Evolutionary conservation across 73 alveolate species (phyloP).

Genomic region (Paramecium sexaurelia): DNA sequence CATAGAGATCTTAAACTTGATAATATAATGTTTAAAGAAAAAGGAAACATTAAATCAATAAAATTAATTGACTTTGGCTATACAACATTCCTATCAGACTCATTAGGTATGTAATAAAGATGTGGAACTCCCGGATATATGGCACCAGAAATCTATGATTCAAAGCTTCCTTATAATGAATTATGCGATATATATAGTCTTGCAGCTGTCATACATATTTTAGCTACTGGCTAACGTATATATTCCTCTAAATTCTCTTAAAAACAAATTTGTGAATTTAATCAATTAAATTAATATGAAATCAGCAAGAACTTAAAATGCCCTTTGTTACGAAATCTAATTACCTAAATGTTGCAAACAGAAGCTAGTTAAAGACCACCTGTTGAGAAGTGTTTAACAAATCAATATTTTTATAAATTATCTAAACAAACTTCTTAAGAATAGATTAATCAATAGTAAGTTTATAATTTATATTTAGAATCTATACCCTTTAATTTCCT

Average conservation of each 20-base stretch:
- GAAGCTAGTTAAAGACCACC: neutral
- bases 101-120: neutral
- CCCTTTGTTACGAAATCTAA: neutral
- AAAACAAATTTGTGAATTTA: neutral
- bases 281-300: neutral
- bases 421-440: neutral
- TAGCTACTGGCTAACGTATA: neutral
- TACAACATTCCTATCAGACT: conserved; percentile 33
- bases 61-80: conserved; percentile 77
- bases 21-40: conserved; percentile 45
- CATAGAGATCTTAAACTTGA: conserved; percentile 70
- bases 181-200: conserved; percentile 74
- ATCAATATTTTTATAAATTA: neutral
- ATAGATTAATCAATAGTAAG: neutral
- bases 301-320: neutral
- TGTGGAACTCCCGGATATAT: conserved; percentile 88
- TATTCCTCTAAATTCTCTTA: neutral
- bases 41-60: conserved; percentile 2
- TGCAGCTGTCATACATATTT: conserved; percentile 67
- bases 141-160: conserved; percentile 79
- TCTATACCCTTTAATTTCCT: neutral
- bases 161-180: conserved; percentile 64
- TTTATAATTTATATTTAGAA: neutral
- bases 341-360: neutral
- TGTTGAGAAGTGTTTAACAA: neutral